Conservation (phyloP, 106 monocot genomes). For the Platanthera guangdongensis region DNA sequence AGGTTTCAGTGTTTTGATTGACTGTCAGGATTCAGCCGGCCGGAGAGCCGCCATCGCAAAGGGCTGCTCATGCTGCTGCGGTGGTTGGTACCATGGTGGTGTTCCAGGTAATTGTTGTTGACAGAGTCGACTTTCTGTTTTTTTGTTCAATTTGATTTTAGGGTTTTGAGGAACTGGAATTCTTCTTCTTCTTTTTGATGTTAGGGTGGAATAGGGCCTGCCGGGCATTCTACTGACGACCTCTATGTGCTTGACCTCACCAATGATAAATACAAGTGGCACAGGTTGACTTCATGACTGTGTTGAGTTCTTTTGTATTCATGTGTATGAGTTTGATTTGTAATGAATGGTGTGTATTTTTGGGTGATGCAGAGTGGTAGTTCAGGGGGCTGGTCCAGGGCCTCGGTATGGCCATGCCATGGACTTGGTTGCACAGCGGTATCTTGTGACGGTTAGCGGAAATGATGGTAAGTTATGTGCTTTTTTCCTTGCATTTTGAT, state of each 20-base stretch:
- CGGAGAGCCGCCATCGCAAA: constrained; percentile 87
- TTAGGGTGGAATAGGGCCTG: constrained; percentile 98
- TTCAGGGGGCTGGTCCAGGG: constrained; percentile 89
- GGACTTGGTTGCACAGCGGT: constrained; percentile 91
- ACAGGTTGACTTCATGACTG: constrained; percentile 37
- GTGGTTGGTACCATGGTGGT: constrained; percentile 95
- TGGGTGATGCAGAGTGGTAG: constrained; percentile 51
- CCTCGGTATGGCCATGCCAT: constrained; percentile 98
- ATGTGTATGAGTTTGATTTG: not conserved
- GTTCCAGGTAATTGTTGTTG: constrained; percentile 59
- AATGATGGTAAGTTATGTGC: constrained; percentile 70
- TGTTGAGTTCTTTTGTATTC: not conserved
- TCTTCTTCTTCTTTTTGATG: constrained; percentile 19
- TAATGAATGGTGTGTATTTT: not conserved
- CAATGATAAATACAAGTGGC: constrained; percentile 94
- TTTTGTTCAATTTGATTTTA: not conserved
- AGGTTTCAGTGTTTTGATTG: not conserved
- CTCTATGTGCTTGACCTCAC: constrained; percentile 93
- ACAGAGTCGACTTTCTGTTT: not conserved
- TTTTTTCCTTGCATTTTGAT: not conserved
- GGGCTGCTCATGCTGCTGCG: constrained; percentile 95
- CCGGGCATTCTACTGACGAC: constrained; percentile 97
- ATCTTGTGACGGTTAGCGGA: constrained; percentile 85
- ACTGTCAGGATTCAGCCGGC: constrained; percentile 65
- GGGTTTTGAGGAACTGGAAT: not conserved